phyloP scores from a whole-genome alignment of 225 moss, liverwort and hornwort species.

The Bryoerythrophyllum caledonicum region DNA sequence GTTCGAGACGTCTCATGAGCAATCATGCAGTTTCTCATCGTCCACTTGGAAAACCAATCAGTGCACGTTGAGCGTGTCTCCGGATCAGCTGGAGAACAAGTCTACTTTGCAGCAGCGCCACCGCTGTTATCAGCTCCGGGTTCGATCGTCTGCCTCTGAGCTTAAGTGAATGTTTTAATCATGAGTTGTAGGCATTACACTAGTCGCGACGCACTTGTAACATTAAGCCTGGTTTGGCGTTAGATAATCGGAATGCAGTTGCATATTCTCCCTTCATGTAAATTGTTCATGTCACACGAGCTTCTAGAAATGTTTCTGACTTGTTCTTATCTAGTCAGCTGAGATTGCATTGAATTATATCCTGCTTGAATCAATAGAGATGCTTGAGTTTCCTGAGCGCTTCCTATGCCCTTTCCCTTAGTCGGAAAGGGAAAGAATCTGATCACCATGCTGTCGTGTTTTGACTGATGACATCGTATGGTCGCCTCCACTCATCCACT shows the following conservation, averaged over 20 bases:
- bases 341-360: no score
- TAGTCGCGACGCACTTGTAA: conserved; percentile 15
- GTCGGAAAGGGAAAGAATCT: no score
- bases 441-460: no score
- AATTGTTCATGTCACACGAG: neutral
- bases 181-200: neutral
- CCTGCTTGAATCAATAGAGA: no score
- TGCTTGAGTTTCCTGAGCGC: no score
- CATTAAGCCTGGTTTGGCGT: conserved; percentile 22
- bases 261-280: neutral
- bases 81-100: neutral
- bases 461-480: no score
- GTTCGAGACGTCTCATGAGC: conserved; percentile 24
- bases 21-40: conserved; percentile 10
- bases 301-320: no score
- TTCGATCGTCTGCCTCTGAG: conserved; percentile 19
- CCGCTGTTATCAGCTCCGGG: conserved; percentile 20
- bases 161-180: neutral
- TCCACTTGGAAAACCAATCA: conserved; percentile 13
- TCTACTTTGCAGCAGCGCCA: neutral
- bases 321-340: no score
- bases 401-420: no score
- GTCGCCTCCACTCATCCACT: no score
- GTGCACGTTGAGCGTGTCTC: neutral
- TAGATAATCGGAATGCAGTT: neutral